A percentile compares a stretch with the other conserved stretches of the same genome.
phyloP scores from a whole-genome alignment of 306 rosid genomes.

The Vicia sativa region DNA sequence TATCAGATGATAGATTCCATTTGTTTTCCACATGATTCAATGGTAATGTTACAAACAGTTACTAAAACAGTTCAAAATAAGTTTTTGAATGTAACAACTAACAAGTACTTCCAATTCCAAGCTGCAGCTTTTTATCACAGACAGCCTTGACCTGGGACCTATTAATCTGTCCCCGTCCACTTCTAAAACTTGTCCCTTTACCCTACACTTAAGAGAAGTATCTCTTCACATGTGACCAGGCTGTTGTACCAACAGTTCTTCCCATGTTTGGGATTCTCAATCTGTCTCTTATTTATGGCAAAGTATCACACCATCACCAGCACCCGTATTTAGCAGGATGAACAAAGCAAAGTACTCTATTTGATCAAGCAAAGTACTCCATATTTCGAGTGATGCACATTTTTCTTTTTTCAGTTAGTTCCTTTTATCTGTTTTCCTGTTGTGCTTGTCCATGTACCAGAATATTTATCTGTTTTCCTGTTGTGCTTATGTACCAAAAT shows the following conservation, averaged over 20 bases:
- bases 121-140: slow-evolving; percentile 21
- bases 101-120: slow-evolving; percentile 16
- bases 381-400: neutral
- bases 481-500: neutral
- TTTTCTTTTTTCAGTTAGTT: slow-evolving; percentile 8
- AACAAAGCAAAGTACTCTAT: slow-evolving; percentile 26
- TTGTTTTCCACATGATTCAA: neutral
- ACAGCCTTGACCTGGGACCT: slow-evolving; percentile 29
- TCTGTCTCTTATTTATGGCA: slow-evolving; percentile 34
- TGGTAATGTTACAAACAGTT: neutral
- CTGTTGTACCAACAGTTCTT: slow-evolving; percentile 17
- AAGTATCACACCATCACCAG: neutral
- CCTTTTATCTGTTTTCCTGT: neutral
- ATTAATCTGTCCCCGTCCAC: neutral
- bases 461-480: neutral
- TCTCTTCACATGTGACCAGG: slow-evolving; percentile 38
- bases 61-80: neutral
- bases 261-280: neutral
- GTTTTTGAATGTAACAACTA: neutral
- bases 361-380: slow-evolving; percentile 5
- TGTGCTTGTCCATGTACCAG: neutral
- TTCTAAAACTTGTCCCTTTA: slow-evolving; percentile 10
- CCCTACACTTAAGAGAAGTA: slow-evolving; percentile 16
- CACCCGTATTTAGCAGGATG: neutral
- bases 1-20: slow-evolving; percentile 1